Evolutionary conservation across 768 basidiomycete genomes (phyloP).

Genomic region (Sarcodon aspratus): DNA sequence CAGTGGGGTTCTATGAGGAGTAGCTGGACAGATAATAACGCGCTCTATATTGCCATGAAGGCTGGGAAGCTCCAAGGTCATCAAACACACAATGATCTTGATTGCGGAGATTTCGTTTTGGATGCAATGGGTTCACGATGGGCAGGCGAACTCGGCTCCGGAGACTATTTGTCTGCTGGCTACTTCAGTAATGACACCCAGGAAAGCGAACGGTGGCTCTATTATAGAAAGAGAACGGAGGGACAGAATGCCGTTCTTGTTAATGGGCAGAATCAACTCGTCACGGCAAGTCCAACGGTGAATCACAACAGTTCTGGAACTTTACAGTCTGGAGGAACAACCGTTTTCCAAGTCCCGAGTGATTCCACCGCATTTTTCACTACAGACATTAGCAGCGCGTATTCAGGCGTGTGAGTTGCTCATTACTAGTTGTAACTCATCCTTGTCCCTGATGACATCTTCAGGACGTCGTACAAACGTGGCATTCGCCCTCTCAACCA

Average conservation of each 20-base stretch:
- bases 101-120: slow-evolving; percentile 89
- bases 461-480: slow-evolving; percentile 63
- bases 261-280: slow-evolving; percentile 68
- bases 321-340: slow-evolving; percentile 67
- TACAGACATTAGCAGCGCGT: slow-evolving; percentile 70
- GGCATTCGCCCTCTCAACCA: slow-evolving; percentile 77
- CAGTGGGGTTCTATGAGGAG: slow-evolving; percentile 91
- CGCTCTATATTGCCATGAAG: slow-evolving; percentile 82
- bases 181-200: slow-evolving; percentile 79
- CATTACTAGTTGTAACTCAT: background rate
- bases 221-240: slow-evolving; percentile 94
- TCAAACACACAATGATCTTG: slow-evolving; percentile 93
- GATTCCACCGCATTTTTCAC: slow-evolving; percentile 75
- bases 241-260: slow-evolving; percentile 94
- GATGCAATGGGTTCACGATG: slow-evolving; percentile 90
- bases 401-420: slow-evolving; percentile 52
- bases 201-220: slow-evolving; percentile 66
- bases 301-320: slow-evolving; percentile 42
- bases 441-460: slow-evolving; percentile 7
- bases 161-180: slow-evolving; percentile 60
- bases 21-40: slow-evolving; percentile 83
- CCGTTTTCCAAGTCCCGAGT: slow-evolving; percentile 49
- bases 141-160: slow-evolving; percentile 91
- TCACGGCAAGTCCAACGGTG: slow-evolving; percentile 47
- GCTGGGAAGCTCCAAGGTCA: slow-evolving; percentile 71